Evolutionary conservation across 176 grass and related monocot species (phyloP), one percentile per base, ranked within the genome.

Genomic region (Paspalum notatum): DNA sequence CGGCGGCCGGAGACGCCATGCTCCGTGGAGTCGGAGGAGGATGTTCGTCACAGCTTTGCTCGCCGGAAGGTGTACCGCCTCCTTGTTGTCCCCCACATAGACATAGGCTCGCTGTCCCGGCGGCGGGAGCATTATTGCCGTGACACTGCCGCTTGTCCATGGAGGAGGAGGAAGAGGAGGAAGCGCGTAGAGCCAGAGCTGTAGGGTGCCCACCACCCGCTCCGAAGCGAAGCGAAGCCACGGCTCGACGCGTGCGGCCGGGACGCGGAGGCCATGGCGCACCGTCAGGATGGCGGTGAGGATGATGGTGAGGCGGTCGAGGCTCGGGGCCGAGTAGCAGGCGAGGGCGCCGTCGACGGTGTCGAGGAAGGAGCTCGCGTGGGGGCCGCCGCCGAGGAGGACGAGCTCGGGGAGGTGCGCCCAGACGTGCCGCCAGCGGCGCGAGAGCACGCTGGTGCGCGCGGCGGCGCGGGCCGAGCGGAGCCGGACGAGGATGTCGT

Each of bases 11-110:
- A 65, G 16, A 9, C 69, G 48, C 68, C 22, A 50, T 18, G 4
- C 3, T 0, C 4, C 0, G 5, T 5, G 3, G 15, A 53, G 76
- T 0, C 1, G 0, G 16, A 78, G 59, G 1, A 1, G 0, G 7
- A 71, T 50, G 0, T 10, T 7, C 9, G 7, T 71, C 6, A 22
- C 68, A 17, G 12, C 12, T 7, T 8, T 12, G 0, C 45, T 51
- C 22, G 15, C 1, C 4, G 46, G 68, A 2, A 71, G 68, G 22
- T 71, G 46, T 7, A 71, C 46, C 46, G 9, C 68, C 7, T 0
- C 22, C 6, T 70, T 2, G 4, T 49, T 24, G 2, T 2, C 32
- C 32, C 32, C 32, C 32, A 3, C 71, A 0, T 32, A 32, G 32
- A 32, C 32, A 32, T 32, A 32, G 32, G 32, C 2, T 32, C 32